Evolutionary conservation across 2,329 filamentous ascomycete genomes (phyloP).

Genomic region (Nigrospora oryzae): DNA sequence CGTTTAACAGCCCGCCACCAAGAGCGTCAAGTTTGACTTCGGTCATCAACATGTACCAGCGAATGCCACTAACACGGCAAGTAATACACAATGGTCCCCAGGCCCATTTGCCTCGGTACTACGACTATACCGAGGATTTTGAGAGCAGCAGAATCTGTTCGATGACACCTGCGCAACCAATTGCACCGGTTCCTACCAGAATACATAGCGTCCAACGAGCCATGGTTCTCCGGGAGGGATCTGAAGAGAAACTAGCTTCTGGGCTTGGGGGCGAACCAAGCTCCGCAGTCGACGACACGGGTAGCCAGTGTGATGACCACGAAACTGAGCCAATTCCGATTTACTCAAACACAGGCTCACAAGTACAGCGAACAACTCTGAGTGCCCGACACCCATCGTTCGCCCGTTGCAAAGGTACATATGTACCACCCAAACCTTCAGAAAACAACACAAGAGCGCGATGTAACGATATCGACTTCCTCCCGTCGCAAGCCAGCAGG

Average conservation of each 20-base stretch:
- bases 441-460: constrained; percentile 2
- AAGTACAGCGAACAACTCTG: too few relatives aligned
- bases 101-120: constrained; percentile 30
- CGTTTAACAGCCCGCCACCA: constrained; percentile 24
- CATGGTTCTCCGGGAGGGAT: constrained; percentile 11
- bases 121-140: constrained; percentile 46
- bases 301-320: constrained; percentile 9
- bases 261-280: constrained; percentile 12
- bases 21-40: constrained; percentile 42
- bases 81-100: constrained; percentile 8
- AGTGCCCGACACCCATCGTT: too few relatives aligned
- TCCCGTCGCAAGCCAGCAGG: constrained; percentile 20
- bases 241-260: constrained; percentile 13
- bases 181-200: constrained; percentile 12
- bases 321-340: too few relatives aligned
- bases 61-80: constrained; percentile 16
- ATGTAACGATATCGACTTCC: constrained; percentile 20
- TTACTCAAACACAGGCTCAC: too few relatives aligned
- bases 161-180: constrained; percentile 8
- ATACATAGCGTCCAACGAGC: constrained; percentile 10
- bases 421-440: too few relatives aligned
- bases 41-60: constrained; percentile 38
- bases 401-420: too few relatives aligned
- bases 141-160: constrained; percentile 20
- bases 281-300: constrained; percentile 13